These are phyloP conservation scores for Trichoderma brevicompactum DNA, from an alignment of 2,329 filamentous ascomycete genomes.

Conservation along the genomic window DNA sequence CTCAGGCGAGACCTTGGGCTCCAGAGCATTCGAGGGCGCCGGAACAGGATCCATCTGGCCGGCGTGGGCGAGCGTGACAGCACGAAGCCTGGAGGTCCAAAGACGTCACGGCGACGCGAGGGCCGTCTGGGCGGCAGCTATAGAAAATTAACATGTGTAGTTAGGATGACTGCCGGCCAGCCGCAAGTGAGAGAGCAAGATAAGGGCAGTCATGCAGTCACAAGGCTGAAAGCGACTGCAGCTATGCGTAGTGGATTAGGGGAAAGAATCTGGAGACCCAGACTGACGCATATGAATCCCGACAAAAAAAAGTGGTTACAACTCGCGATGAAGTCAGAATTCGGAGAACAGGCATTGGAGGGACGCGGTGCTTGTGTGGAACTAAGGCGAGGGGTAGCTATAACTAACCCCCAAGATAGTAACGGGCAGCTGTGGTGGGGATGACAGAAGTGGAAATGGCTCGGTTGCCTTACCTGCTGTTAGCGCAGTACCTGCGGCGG, in stretches of 20 bases:
- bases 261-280: constrained; percentile 2
- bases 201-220: neutral
- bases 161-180: constrained; percentile 33
- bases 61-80: constrained; percentile 43
- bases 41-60: constrained; percentile 60
- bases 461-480: constrained; percentile 25
- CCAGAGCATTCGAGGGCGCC: constrained; percentile 55
- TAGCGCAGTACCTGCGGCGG: constrained; percentile 28
- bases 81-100: constrained; percentile 52
- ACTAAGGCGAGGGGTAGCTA: constrained; percentile 36
- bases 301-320: constrained; percentile 15
- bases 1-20: constrained; percentile 66
- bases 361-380: constrained; percentile 45
- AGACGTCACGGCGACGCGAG: constrained; percentile 57
- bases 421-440: constrained; percentile 23
- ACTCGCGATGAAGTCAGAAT: constrained; percentile 27
- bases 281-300: constrained; percentile 5
- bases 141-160: constrained; percentile 62
- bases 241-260: constrained; percentile 9
- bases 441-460: constrained; percentile 7
- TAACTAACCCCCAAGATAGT: constrained; percentile 14
- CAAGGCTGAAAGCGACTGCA: constrained; percentile 8
- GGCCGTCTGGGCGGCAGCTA: constrained; percentile 59
- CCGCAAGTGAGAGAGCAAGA: constrained; percentile 9
- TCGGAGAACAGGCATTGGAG: constrained; percentile 42